A percentile compares a stretch with the other conserved stretches of the same genome.
Evolutionary conservation across 352 stramenopile species (phyloP).

Genomic region (Peronospora tabacina): DNA sequence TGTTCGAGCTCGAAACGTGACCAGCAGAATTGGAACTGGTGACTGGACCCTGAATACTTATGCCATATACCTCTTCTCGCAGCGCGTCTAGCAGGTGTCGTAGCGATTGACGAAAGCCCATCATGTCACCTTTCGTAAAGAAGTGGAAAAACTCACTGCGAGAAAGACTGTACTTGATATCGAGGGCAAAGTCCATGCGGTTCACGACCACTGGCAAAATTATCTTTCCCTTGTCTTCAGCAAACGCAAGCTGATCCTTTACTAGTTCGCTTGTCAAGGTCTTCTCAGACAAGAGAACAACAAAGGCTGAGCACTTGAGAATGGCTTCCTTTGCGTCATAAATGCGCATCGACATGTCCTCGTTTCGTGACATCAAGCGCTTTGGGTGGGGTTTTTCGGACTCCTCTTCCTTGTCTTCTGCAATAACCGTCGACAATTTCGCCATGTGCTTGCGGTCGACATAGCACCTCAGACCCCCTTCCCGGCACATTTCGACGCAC

Average conservation of each 20-base stretch:
- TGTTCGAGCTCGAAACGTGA: conserved; percentile 8
- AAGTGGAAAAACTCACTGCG: conserved; percentile 79
- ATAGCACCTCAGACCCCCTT: conserved; percentile 61
- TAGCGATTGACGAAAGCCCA: conserved; percentile 62
- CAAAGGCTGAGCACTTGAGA: conserved; percentile 70
- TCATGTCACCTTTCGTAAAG: conserved; percentile 68
- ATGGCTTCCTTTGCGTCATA: conserved; percentile 76
- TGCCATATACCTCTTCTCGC: conserved; percentile 62
- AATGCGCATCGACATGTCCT: conserved; percentile 67
- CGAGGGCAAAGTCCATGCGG: conserved; percentile 51
- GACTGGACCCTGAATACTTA: conserved; percentile 29
- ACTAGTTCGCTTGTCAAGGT: conserved; percentile 63
- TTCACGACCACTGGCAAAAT: conserved; percentile 73
- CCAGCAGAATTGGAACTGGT: conserved; percentile 6
- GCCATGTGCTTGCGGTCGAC: conserved; percentile 46
- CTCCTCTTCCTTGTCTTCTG: conserved; percentile 26
- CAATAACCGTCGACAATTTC: conserved; percentile 22
- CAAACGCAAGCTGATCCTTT: conserved; percentile 74
- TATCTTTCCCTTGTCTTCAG: conserved; percentile 78
- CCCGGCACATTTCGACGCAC: conserved; percentile 55
- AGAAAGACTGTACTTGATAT: conserved; percentile 75
- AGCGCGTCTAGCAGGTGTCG: conserved; percentile 46
- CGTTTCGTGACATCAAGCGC: conserved; percentile 16
- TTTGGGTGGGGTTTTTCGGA: conserved; percentile 6
- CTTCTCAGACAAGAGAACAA: conserved; percentile 67